Evolutionary conservation across 1,284 basidiomycete species (phyloP).

Genomic region (Sutorius eximius): DNA sequence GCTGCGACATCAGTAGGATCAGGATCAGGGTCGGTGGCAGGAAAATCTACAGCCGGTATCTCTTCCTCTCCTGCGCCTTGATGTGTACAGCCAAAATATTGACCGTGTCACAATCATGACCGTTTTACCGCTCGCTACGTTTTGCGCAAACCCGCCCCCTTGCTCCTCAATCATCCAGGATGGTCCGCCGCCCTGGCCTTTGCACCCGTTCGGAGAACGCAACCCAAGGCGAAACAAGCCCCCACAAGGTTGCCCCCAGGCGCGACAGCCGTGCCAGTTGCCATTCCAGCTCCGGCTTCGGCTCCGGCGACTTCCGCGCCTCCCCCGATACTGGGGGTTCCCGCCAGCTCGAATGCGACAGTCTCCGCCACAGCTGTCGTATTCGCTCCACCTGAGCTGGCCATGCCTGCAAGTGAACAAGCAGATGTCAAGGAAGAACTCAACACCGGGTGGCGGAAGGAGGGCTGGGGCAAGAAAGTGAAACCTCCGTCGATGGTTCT

Average conservation of each 20-base stretch:
- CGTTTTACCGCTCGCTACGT: constrained; percentile 24
- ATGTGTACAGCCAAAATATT: constrained; percentile 38
- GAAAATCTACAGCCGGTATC: constrained; percentile 81
- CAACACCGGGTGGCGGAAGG: constrained; percentile 29
- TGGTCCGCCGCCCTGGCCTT: constrained; percentile 88
- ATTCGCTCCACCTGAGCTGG: constrained; percentile 65
- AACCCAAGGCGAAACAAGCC: constrained; percentile 53
- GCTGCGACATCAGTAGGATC: constrained; percentile 24
- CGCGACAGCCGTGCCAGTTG: constrained; percentile 37
- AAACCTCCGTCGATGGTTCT: constrained; percentile 87
- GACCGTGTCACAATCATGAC: constrained; percentile 38
- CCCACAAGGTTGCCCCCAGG: constrained; percentile 60
- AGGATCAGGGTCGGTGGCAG: constrained; percentile 41
- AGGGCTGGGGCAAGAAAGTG: constrained; percentile 82
- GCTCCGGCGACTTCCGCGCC: constrained; percentile 28
- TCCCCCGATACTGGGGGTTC: constrained; percentile 12
- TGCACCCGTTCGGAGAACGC: constrained; percentile 67
- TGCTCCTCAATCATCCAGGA: constrained; percentile 42
- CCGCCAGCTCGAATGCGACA: constrained; percentile 19
- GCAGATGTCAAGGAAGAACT: constrained; percentile 24
- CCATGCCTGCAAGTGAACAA: constrained; percentile 37
- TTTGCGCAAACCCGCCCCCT: neutral
- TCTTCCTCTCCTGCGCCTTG: constrained; percentile 45
- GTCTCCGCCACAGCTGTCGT: constrained; percentile 72
- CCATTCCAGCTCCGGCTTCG: constrained; percentile 25